Conservation (phyloP, 1,284 basidiomycete genomes). For the Mixia osmundae region DNA sequence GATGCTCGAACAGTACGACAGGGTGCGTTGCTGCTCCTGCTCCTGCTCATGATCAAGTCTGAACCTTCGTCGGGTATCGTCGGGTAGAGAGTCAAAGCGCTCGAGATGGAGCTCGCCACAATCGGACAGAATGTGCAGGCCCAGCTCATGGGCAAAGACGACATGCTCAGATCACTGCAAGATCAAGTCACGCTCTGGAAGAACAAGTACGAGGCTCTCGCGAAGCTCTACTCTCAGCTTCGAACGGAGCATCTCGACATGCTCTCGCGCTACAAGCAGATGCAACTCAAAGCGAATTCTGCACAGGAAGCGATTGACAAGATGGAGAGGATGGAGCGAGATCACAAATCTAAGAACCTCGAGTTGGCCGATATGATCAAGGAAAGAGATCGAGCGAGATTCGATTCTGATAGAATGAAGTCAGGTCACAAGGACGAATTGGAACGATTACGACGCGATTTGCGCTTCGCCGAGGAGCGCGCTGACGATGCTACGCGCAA, state of each 20-base stretch:
- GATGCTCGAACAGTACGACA: constrained; percentile 91
- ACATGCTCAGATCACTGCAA: constrained; percentile 82
- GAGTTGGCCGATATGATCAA: constrained; percentile 98
- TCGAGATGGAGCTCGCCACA: constrained; percentile 71
- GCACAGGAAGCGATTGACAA: constrained; percentile 97
- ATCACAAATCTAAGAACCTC: constrained; percentile 92
- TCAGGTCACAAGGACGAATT: constrained; percentile 85
- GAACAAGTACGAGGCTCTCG: constrained; percentile 95
- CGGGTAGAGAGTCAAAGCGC: constrained; percentile 85
- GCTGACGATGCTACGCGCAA: constrained; percentile 79
- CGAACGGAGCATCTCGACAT: constrained; percentile 93
- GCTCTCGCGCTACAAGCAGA: constrained; percentile 86
- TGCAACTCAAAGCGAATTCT: constrained; percentile 94
- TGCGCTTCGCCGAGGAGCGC: constrained; percentile 91
- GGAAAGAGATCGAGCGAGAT: constrained; percentile 83
- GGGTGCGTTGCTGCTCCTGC: constrained; percentile 30
- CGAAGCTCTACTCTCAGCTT: constrained; percentile 94
- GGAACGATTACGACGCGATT: constrained; percentile 75
- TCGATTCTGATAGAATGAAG: constrained; percentile 89
- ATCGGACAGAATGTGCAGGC: constrained; percentile 59
- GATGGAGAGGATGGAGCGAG: constrained; percentile 98
- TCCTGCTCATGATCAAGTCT: neutral
- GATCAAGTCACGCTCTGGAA: constrained; percentile 93
- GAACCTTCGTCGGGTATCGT: constrained; percentile 1
- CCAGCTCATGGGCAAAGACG: constrained; percentile 81